These are phyloP conservation scores for Blastobotrys chiropterorum DNA, from an alignment of 805 yeast species.

Conservation along the genomic window DNA sequence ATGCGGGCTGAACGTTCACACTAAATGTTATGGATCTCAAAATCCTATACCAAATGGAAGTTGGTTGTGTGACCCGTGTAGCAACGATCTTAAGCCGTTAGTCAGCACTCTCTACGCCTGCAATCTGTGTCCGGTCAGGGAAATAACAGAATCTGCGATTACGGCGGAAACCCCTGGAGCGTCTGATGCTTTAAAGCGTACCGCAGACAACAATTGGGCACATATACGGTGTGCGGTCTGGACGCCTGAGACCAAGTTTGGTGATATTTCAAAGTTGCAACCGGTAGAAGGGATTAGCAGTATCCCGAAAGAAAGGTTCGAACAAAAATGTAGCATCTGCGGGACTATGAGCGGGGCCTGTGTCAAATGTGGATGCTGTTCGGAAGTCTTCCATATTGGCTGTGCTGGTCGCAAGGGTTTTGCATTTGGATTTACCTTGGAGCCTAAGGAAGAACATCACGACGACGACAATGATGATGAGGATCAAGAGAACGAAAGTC, in stretches of 20 bases:
- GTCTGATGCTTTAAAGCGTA: slow-evolving; percentile 67
- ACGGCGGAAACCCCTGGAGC: slow-evolving; percentile 36
- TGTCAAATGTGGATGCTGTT: slow-evolving; percentile 42
- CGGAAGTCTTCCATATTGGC: slow-evolving; percentile 41
- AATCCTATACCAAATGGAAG: slow-evolving; percentile 25
- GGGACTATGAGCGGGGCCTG: slow-evolving; percentile 48
- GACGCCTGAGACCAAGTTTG: slow-evolving; percentile 40
- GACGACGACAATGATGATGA: background rate
- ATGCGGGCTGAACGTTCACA: slow-evolving; percentile 69
- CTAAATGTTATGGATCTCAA: slow-evolving; percentile 57
- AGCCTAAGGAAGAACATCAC: slow-evolving; percentile 22
- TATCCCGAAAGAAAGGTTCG: slow-evolving; percentile 25
- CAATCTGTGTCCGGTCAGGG: slow-evolving; percentile 54
- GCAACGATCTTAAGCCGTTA: slow-evolving; percentile 59
- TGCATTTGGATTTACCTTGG: slow-evolving; percentile 47
- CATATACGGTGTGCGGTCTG: slow-evolving; percentile 69
- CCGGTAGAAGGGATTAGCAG: slow-evolving; percentile 39
- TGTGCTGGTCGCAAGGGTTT: slow-evolving; percentile 49
- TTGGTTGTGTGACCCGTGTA: slow-evolving; percentile 81
- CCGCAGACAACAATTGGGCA: slow-evolving; percentile 65
- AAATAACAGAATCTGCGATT: slow-evolving; percentile 42
- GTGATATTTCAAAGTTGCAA: slow-evolving; percentile 38
- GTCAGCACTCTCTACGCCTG: slow-evolving; percentile 56
- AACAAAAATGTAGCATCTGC: slow-evolving; percentile 36
- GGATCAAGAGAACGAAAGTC: slow-evolving; percentile 6